Base-by-base conservation (phyloP, 1,284 basidiomycete genomes). In the Apiotrichum porosum region DNA sequence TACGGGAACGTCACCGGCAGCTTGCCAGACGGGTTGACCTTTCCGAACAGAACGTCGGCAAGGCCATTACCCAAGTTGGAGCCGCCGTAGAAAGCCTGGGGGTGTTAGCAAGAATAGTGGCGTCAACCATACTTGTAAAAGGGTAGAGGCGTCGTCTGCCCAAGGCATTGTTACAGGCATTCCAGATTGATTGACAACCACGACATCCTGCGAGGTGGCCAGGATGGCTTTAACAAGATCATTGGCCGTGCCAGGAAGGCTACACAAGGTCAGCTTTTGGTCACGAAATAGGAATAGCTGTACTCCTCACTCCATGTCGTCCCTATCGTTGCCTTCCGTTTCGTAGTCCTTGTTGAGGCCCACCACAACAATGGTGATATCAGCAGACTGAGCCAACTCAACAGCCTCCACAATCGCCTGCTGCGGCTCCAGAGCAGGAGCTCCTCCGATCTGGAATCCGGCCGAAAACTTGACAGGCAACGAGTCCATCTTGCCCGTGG, bases 81-180 rank as follows among this genome's bases (percentile, higher is more conserved):
- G 6, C 88, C 87, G 40, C 86, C 79, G 62, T 89, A 90, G 85
- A 85, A 89, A 2, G 83, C 78, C 51, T 87, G 85, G n/a, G n/a
- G n/a, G n/a, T n/a, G n/a, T n/a, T n/a, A n/a, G n/a, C n/a, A n/a
- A n/a, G n/a, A n/a, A n/a, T n/a, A n/a, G n/a, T n/a, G n/a, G n/a
- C n/a, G n/a, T n/a, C n/a, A n/a, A n/a, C 84, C 84, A 86, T 5
- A 82, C 77, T 49, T 86, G 83, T 4, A 89, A 74, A 43, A 89
- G 77, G 6, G 80, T 78, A 9, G 80, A 74, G 2, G 85, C 85
- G 17, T 78, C 44, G 39, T 83, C 77, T 17, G 79, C 76, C 86
- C 87, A 89, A 0, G 87, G 86, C 75, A 88, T 77, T 8, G 80
- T 77, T 54, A 88, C 81, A 4, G 85, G 80, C 57, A 81, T 71